Conservation (phyloP, 2,329 filamentous ascomycete genomes). For the Byssoonygena ceratinophila region DNA sequence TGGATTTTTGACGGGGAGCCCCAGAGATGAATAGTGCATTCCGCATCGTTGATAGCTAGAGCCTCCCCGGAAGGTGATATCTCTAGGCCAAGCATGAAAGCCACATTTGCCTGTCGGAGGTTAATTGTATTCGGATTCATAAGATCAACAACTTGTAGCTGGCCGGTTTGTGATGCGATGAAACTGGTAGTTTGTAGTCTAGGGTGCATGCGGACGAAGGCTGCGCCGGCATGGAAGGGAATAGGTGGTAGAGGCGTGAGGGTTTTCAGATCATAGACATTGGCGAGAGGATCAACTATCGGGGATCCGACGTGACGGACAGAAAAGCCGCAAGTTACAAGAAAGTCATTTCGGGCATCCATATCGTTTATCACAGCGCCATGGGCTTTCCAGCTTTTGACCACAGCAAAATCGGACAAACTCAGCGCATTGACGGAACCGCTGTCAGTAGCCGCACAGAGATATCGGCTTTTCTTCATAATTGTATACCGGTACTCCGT, state of each 20-base stretch:
- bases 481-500: constrained; percentile 72
- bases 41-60: constrained; percentile 66
- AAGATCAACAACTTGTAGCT: constrained; percentile 91
- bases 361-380: constrained; percentile 85
- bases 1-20: constrained; percentile 75
- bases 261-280: constrained; percentile 91
- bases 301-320: constrained; percentile 66
- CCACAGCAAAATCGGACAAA: constrained; percentile 60
- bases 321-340: constrained; percentile 91
- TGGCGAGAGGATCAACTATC: constrained; percentile 84
- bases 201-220: constrained; percentile 93
- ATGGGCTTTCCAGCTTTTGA: constrained; percentile 86
- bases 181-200: constrained; percentile 91
- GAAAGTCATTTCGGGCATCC: constrained; percentile 89
- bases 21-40: constrained; percentile 75
- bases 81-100: constrained; percentile 69
- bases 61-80: constrained; percentile 82
- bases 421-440: constrained; percentile 82
- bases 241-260: constrained; percentile 80
- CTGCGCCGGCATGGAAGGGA: constrained; percentile 81
- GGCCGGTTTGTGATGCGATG: constrained; percentile 80
- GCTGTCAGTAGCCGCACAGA: constrained; percentile 77
- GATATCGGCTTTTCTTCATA: constrained; percentile 79
- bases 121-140: constrained; percentile 86
- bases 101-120: constrained; percentile 69